Base-by-base conservation (phyloP, 1,284 basidiomycete species). In the Leccinum pseudoinsigne region DNA sequence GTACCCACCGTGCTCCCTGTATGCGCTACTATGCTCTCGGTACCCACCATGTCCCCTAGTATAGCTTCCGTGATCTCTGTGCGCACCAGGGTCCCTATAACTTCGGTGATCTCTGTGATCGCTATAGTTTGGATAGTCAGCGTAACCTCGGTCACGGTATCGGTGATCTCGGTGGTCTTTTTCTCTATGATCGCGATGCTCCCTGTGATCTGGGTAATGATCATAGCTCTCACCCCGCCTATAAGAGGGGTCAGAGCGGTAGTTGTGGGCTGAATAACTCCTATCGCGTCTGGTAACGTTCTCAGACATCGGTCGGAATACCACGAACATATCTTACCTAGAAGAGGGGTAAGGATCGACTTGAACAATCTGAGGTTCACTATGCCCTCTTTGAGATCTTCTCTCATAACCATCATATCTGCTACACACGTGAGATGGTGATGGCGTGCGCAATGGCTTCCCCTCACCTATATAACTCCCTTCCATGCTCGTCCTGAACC, bases 401-500 rank as follows among this genome's bases (percentile, higher is more conserved):
- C 65, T 73, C 53, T 70, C 66, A 11, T 66, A 18, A 14, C 60
- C 61, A 36, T 76, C 74, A 59, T 77, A 77, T 55, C 76, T 74
- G 45, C 34, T 50, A 53, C 4, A 34, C 10, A 42, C 23, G 58
- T 70, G 28, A 73, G 58, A 59, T 9, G 58, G 3, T 47, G 47
- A 40, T 21, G 55, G 18, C 11, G 8, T 12, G 9, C 6, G 38
- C 58, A 53, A 66, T 1, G 10, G 54, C 5, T 55, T 18, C 14
- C 18, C 1, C 64, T 62, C 55, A 84, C 84, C 79, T 77, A 67
- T 83, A 84, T 50, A 86, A 64, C 59, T 82, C 79, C 55, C 74
- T 79, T 21, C 84, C 85, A 56, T 76, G 68, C 58, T 80, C 80
- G 65, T 86, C 84, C 66, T 83, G 79, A 31, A 86, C 75, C 23